Percentiles rank a stretch among this genome's conserved stretches.
phyloP scores from a whole-genome alignment of 2,329 filamentous ascomycete genomes.

The Cytospora chrysosperma region DNA sequence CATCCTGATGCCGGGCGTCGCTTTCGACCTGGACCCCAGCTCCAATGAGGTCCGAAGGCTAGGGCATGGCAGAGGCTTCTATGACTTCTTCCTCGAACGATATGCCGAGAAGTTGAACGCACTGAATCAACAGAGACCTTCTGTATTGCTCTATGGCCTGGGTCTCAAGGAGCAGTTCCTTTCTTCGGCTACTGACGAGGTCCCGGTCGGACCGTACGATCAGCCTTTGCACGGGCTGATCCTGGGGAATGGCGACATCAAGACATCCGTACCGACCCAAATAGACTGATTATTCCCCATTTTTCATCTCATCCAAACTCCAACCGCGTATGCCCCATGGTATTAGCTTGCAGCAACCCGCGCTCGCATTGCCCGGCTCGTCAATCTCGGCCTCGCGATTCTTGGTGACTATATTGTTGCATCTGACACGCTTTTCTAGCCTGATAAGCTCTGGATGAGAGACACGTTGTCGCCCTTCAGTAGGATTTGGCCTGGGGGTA shows the following conservation, averaged over 20 bases:
- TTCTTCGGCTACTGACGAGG: constrained; percentile 53
- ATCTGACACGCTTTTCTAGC: constrained; percentile 21
- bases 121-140: constrained; percentile 35
- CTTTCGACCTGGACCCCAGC: constrained; percentile 68
- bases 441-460: constrained; percentile 62
- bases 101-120: constrained; percentile 51
- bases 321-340: constrained; percentile 6
- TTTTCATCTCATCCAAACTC: background rate
- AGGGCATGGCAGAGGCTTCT: constrained; percentile 95
- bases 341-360: background rate
- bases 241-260: constrained; percentile 66
- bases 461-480: constrained; percentile 88
- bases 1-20: constrained; percentile 88
- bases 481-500: constrained; percentile 69
- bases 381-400: background rate
- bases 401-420: constrained; percentile 3
- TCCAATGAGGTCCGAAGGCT: constrained; percentile 66
- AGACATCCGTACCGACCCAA: constrained; percentile 32
- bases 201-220: constrained; percentile 77
- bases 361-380: background rate
- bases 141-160: constrained; percentile 67
- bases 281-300: constrained; percentile 50
- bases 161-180: constrained; percentile 86
- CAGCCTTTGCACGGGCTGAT: constrained; percentile 76
- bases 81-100: constrained; percentile 85